Conservation (phyloP, 805 yeast species). For the Cephaloascus fragrans region DNA sequence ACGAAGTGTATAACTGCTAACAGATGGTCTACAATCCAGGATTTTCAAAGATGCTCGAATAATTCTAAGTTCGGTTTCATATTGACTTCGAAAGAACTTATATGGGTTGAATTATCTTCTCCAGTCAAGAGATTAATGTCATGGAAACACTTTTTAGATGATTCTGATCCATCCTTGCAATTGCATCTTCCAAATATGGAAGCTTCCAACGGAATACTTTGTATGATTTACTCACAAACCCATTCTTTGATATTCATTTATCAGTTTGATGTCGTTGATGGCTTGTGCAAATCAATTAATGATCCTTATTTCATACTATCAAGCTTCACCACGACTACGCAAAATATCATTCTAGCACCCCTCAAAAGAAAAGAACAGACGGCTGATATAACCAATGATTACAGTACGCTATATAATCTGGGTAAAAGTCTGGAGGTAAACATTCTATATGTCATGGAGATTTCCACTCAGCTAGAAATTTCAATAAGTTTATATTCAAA, state of each 20-base stretch:
- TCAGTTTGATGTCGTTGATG: slow-evolving; percentile 21
- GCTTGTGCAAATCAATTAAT: slow-evolving; percentile 22
- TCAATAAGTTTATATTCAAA: neutral
- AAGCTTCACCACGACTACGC: neutral
- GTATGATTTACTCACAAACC: slow-evolving; percentile 18
- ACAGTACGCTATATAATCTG: slow-evolving; percentile 5
- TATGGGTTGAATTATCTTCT: slow-evolving; percentile 31
- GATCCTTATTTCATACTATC: slow-evolving; percentile 16
- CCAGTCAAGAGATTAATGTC: slow-evolving; percentile 42
- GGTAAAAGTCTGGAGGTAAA: slow-evolving; percentile 8
- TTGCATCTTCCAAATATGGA: slow-evolving; percentile 12
- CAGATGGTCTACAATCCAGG: slow-evolving; percentile 44
- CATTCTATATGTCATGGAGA: too few relatives aligned
- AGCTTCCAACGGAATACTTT: slow-evolving; percentile 5
- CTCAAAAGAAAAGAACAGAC: too few relatives aligned
- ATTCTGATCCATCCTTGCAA: slow-evolving; percentile 42
- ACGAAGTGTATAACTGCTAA: slow-evolving; percentile 35
- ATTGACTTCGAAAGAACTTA: slow-evolving; percentile 59
- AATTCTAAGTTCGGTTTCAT: slow-evolving; percentile 32
- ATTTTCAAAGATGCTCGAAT: slow-evolving; percentile 18
- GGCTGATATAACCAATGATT: neutral
- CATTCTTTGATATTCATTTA: slow-evolving; percentile 20
- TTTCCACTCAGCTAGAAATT: neutral
- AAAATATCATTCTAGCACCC: neutral
- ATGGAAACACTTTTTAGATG: slow-evolving; percentile 63